Evolutionary conservation across 2,329 filamentous ascomycete genomes (phyloP).

Genomic region (Herpotrichia juniperi): DNA sequence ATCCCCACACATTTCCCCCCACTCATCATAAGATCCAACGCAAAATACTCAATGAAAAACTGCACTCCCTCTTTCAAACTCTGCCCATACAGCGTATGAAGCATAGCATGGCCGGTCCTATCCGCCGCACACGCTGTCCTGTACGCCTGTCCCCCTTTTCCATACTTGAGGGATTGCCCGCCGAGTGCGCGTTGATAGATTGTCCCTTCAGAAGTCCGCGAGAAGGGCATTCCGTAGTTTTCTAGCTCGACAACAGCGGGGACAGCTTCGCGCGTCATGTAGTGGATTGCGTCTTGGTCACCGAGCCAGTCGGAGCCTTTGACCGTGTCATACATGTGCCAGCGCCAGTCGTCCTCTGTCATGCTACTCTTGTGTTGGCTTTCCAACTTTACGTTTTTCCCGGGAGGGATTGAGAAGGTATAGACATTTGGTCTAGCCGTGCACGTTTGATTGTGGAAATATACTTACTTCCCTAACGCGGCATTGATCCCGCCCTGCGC

Average conservation of each 20-base stretch:
- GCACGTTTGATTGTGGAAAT: slow-evolving; percentile 18
- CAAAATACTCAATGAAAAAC: slow-evolving; percentile 60
- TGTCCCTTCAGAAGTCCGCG: slow-evolving; percentile 51
- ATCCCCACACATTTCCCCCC: slow-evolving; percentile 56
- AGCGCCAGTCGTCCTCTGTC: slow-evolving; percentile 63
- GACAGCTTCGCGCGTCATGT: slow-evolving; percentile 63
- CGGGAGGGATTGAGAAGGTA: too few species aligned
- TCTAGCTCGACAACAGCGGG: slow-evolving; percentile 62
- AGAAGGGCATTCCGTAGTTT: slow-evolving; percentile 62
- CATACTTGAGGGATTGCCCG: slow-evolving; percentile 55
- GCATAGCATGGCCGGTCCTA: slow-evolving; percentile 57
- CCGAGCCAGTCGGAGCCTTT: slow-evolving; percentile 66
- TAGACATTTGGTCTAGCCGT: too few species aligned
- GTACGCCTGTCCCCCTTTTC: slow-evolving; percentile 57
- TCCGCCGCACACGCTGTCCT: slow-evolving; percentile 54
- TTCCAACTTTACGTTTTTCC: not conserved
- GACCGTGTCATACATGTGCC: slow-evolving; percentile 67
- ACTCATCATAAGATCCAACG: slow-evolving; percentile 56
- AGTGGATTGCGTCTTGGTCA: slow-evolving; percentile 65
- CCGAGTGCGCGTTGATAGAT: slow-evolving; percentile 58
- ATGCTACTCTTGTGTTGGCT: slow-evolving; percentile 35
- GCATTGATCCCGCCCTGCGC: slow-evolving; percentile 70
- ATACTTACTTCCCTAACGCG: slow-evolving; percentile 55
- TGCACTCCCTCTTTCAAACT: slow-evolving; percentile 55
- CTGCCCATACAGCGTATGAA: slow-evolving; percentile 59